These are phyloP conservation scores for Cladosporium colombiae DNA, from an alignment of 2,329 filamentous ascomycete species.

Conservation along the genomic window DNA sequence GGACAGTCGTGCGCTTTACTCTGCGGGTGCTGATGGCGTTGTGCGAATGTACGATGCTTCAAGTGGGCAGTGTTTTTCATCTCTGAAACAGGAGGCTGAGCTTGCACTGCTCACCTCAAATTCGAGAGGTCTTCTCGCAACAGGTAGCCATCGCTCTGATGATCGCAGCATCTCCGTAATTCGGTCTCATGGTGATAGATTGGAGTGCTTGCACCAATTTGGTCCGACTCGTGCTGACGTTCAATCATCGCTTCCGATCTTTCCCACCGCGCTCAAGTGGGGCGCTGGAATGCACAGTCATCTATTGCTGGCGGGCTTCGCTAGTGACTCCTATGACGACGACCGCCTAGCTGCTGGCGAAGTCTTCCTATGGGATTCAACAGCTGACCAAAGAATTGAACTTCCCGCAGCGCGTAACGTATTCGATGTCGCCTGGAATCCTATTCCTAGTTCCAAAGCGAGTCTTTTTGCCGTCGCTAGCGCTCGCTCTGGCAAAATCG, in stretches of 20 bases:
- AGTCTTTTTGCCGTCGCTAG: slow-evolving; percentile 57
- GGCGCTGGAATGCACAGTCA: slow-evolving; percentile 44
- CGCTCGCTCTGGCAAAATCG: slow-evolving; percentile 41
- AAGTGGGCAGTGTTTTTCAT: background rate
- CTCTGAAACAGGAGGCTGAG: slow-evolving; percentile 2
- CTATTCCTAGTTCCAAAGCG: slow-evolving; percentile 38
- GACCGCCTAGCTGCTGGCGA: slow-evolving; percentile 50
- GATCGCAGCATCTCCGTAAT: slow-evolving; percentile 29
- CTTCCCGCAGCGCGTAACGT: slow-evolving; percentile 54
- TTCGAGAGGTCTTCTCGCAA: slow-evolving; percentile 47
- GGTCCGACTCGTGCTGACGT: slow-evolving; percentile 24
- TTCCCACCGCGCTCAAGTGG: slow-evolving; percentile 52
- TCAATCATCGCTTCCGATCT: slow-evolving; percentile 34
- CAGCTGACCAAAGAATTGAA: slow-evolving; percentile 42
- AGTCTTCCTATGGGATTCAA: slow-evolving; percentile 56
- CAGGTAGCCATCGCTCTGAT: slow-evolving; percentile 42
- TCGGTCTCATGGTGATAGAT: slow-evolving; percentile 9
- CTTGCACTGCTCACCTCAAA: slow-evolving; percentile 55
- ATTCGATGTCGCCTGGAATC: slow-evolving; percentile 62
- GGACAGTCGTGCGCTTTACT: slow-evolving; percentile 32
- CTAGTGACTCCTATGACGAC: slow-evolving; percentile 39
- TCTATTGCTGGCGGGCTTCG: slow-evolving; percentile 58
- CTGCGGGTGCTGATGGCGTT: slow-evolving; percentile 57
- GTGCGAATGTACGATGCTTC: slow-evolving; percentile 43
- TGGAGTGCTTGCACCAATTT: background rate